Conservation (phyloP, 2,329 filamentous ascomycete genomes). For the Cadophora gregata region DNA sequence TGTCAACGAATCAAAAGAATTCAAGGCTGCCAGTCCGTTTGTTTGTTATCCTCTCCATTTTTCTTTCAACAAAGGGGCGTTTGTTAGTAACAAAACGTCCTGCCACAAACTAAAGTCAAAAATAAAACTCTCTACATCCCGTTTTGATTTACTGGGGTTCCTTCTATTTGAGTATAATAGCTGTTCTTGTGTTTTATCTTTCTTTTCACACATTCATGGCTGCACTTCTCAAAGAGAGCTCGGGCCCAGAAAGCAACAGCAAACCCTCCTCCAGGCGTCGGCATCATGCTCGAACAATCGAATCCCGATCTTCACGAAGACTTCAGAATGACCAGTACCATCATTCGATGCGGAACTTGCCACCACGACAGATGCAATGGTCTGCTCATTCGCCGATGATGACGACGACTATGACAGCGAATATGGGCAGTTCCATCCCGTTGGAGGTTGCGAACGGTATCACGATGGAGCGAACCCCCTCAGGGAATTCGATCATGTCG, state of each 20-base stretch:
- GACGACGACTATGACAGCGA: conserved; percentile 15
- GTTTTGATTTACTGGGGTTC: conserved; percentile 13
- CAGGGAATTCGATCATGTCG: conserved; percentile 43
- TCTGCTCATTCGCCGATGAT: conserved; percentile 27
- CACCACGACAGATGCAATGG: conserved; percentile 28
- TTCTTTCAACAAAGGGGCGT: neutral
- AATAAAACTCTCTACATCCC: conserved; percentile 12
- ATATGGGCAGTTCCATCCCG: conserved; percentile 14
- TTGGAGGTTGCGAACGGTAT: conserved; percentile 27
- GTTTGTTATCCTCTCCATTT: neutral
- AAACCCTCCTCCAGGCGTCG: conserved; percentile 31
- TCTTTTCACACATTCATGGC: conserved; percentile 32
- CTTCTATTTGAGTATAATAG: neutral
- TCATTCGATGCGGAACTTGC: conserved; percentile 26
- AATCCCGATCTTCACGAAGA: conserved; percentile 23
- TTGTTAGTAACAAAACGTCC: neutral
- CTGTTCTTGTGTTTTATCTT: conserved; percentile 11
- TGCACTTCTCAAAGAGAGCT: conserved; percentile 29
- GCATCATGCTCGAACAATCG: conserved; percentile 25
- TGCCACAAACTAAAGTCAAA: neutral
- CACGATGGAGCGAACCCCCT: conserved; percentile 42
- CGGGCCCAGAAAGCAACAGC: conserved; percentile 30
- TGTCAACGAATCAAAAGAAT: conserved; percentile 5
- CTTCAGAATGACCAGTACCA: conserved; percentile 26
- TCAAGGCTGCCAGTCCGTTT: conserved; percentile 3